Base-by-base conservation (phyloP, 2,329 filamentous ascomycete species). In the Apiospora phragmitis region DNA sequence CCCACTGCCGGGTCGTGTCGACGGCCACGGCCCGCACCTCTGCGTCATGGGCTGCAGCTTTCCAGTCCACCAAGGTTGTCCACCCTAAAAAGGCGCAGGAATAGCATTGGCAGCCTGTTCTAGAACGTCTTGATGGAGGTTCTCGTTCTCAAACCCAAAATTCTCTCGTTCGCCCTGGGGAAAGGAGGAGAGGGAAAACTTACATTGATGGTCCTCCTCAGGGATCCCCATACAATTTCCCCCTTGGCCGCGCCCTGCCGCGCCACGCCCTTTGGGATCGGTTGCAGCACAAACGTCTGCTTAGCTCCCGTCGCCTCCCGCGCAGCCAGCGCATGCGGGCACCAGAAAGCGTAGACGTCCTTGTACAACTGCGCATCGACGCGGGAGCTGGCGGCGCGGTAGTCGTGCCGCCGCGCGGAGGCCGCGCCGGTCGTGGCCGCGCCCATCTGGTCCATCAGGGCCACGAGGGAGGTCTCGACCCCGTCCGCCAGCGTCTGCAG, bases 371-470 rank as follows among this genome's bases (percentile, higher is more conserved):
- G 24, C 2, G 73, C 72, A 45, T 78, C 74, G 43, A 77, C 59
- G 59, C 72, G 71, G 1, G 71, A 47, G 42, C 68, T 72, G 12
- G 67, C 62, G 9, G 38, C 69, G 12, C 76, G 69, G 68, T 79
- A 79, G 45, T 78, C 76, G 65, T 79, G 77, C 11, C 24, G 47
- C n/a, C n/a, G n/a, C n/a, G n/a, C n/a, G n/a, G 47, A 14, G 11
- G 45, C 18, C 45, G 45, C 21, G 21, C 9, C n/a, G 21, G 18
- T 47, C 45, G 45, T 47, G 8, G 45, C 45, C 45, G 45, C 45
- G 21, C 45, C 45, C 45, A 47, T 47, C 45, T 47, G 45, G 21
- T n/a, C 45, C 45, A 47, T 47, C 45, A 47, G 21, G 45, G 45
- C 45, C 8, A n/a, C 18, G 3, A 47, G 47, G 1, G 24, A 14